phyloP scores from a whole-genome alignment of 768 basidiomycete species.

The Leccinum aurantiacum region DNA sequence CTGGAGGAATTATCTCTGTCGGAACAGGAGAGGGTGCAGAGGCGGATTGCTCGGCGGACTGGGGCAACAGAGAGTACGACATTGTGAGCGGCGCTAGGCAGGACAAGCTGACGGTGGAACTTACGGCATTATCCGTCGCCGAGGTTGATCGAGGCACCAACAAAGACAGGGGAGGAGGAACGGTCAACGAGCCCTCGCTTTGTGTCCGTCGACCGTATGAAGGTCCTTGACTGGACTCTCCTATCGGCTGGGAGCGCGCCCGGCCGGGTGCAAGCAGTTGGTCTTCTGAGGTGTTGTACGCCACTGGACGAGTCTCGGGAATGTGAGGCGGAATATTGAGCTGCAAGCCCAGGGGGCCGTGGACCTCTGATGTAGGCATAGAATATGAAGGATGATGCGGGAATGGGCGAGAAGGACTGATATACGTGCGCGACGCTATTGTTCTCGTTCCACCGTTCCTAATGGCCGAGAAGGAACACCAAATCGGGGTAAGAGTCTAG shows the following conservation, averaged over 20 bases:
- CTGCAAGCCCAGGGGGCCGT: constrained; percentile 23
- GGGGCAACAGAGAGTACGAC: background rate
- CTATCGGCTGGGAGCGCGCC: constrained; percentile 22
- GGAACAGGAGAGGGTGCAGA: constrained; percentile 34
- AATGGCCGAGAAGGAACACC: constrained; percentile 9
- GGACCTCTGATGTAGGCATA: constrained; percentile 25
- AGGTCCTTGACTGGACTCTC: constrained; percentile 27
- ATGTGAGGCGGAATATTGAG: constrained; percentile 18
- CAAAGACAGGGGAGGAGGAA: constrained; percentile 14
- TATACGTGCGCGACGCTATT: constrained; percentile 10
- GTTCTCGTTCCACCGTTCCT: constrained; percentile 14
- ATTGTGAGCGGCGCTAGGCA: constrained; percentile 7
- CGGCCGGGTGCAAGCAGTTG: constrained; percentile 11
- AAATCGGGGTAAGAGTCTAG: constrained; percentile 21
- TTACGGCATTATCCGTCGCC: constrained; percentile 28
- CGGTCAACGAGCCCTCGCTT: constrained; percentile 21
- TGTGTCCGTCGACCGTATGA: constrained; percentile 26
- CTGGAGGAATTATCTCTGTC: constrained; percentile 34
- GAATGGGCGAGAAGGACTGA: background rate
- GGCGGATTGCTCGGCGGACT: constrained; percentile 15
- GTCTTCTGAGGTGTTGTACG: constrained; percentile 13
- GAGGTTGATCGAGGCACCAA: constrained; percentile 4
- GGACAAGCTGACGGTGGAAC: background rate
- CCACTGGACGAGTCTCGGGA: constrained; percentile 8
- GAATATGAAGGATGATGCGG: background rate